phyloP scores from a whole-genome alignment of 2,329 filamentous ascomycete genomes.

The Aspergillus fischeri region DNA sequence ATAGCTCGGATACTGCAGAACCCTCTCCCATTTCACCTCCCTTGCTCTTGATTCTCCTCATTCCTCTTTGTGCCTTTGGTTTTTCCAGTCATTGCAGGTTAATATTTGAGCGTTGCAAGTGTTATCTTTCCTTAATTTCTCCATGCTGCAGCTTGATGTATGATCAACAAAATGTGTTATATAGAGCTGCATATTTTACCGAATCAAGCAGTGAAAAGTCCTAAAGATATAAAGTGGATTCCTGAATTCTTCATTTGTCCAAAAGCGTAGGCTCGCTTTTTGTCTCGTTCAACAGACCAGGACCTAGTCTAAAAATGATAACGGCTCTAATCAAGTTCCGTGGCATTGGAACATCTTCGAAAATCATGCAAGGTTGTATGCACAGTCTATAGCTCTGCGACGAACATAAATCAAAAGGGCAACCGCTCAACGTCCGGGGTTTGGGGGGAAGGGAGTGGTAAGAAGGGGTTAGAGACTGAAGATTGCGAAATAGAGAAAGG shows the following conservation, averaged over 20 bases:
- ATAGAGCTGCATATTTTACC: slow-evolving; percentile 13
- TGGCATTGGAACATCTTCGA: neutral
- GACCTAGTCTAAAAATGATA: slow-evolving; percentile 8
- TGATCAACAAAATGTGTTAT: slow-evolving; percentile 12
- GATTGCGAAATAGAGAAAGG: neutral
- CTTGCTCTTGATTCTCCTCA: slow-evolving; percentile 4
- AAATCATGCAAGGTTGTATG: neutral
- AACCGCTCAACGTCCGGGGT: neutral
- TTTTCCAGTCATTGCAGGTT: slow-evolving; percentile 8
- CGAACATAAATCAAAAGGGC: neutral
- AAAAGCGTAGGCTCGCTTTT: slow-evolving; percentile 18
- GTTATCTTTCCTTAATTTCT: slow-evolving; percentile 18
- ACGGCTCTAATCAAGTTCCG: neutral
- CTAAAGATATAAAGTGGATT: neutral
- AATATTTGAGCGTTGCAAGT: slow-evolving; percentile 15
- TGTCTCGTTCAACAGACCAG: slow-evolving; percentile 1
- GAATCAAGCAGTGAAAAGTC: slow-evolving; percentile 2
- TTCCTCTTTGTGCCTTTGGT: slow-evolving; percentile 6
- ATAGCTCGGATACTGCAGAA: neutral
- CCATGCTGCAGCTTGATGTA: slow-evolving; percentile 10
- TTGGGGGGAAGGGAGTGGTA: neutral
- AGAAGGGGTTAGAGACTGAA: neutral
- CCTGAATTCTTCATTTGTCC: slow-evolving; percentile 23
- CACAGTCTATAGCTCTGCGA: slow-evolving; percentile 4
- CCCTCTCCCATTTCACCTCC: slow-evolving; percentile 1